Conservation (phyloP, 2,329 filamentous ascomycete genomes). For the Trichoderma aggressivum region DNA sequence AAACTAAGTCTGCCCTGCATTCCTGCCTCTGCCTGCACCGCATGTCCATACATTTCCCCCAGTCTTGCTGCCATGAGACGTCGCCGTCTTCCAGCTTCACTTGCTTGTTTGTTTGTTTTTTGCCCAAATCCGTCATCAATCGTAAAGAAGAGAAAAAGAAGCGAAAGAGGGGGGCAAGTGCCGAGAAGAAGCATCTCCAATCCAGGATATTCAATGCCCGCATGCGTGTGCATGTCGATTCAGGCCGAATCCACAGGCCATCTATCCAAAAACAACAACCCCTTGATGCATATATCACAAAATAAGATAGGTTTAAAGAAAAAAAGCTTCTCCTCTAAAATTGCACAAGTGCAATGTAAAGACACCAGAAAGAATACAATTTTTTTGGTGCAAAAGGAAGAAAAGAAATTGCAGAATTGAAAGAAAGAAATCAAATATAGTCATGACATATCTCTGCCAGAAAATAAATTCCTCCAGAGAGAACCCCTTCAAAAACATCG, state of each 20-base stretch:
- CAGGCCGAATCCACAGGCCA: neutral
- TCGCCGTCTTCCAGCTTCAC: conserved; percentile 1
- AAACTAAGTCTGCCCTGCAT: conserved; percentile 19
- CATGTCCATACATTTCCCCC: neutral
- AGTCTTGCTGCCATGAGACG: neutral
- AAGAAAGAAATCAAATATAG: neutral
- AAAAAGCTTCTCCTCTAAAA: neutral
- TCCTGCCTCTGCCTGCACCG: neutral
- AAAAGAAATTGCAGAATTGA: neutral
- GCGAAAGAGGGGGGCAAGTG: neutral
- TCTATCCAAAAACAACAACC: conserved; percentile 4
- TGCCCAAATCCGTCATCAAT: conserved; percentile 19
- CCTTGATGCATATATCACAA: neutral
- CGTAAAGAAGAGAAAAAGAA: conserved; percentile 12
- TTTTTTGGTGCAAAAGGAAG: neutral
- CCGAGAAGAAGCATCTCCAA: neutral
- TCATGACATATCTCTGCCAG: neutral
- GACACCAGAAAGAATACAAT: neutral
- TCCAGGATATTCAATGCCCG: neutral
- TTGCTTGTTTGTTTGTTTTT: neutral
- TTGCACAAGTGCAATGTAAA: neutral
- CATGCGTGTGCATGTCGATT: neutral
- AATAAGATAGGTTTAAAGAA: neutral
- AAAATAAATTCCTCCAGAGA: neutral
- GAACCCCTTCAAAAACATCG: neutral